phyloP scores from a whole-genome alignment of 2,329 filamentous ascomycete genomes.

The Beauveria caledonica region DNA sequence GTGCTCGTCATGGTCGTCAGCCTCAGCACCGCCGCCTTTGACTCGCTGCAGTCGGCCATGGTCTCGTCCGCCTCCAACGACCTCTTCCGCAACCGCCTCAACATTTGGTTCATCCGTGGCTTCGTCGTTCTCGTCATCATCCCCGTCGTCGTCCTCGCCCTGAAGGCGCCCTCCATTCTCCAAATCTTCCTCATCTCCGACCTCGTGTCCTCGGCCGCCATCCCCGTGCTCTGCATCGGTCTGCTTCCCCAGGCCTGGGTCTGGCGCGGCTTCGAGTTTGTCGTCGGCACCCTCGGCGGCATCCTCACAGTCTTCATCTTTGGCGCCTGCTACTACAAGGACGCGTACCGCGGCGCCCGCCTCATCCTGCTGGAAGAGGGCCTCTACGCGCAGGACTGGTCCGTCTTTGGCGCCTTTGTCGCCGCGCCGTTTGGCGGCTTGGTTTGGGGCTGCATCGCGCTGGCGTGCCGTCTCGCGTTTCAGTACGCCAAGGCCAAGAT shows the following conservation, averaged over 20 bases:
- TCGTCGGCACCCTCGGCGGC: slow-evolving; percentile 68
- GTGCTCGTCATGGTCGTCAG: slow-evolving; percentile 74
- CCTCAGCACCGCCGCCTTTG: slow-evolving; percentile 70
- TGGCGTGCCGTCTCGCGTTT: slow-evolving; percentile 49
- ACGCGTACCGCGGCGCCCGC: slow-evolving; percentile 52
- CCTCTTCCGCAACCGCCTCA: slow-evolving; percentile 72
- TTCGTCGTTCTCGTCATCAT: slow-evolving; percentile 65
- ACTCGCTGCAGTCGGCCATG: slow-evolving; percentile 75
- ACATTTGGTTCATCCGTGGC: slow-evolving; percentile 63
- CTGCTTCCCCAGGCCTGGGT: slow-evolving; percentile 62
- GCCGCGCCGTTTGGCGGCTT: slow-evolving; percentile 69
- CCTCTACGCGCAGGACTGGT: slow-evolving; percentile 72
- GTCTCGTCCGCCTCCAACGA: slow-evolving; percentile 80
- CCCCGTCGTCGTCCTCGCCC: slow-evolving; percentile 64
- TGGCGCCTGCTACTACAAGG: slow-evolving; percentile 68
- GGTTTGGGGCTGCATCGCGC: slow-evolving; percentile 59
- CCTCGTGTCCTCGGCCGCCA: slow-evolving; percentile 65
- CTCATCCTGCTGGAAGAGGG: slow-evolving; percentile 66
- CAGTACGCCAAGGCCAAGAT: slow-evolving; percentile 50
- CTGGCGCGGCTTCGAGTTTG: slow-evolving; percentile 74
- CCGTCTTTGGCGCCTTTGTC: slow-evolving; percentile 74
- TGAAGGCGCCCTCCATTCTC: slow-evolving; percentile 65
- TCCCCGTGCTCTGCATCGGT: slow-evolving; percentile 69
- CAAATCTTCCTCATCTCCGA: slow-evolving; percentile 81
- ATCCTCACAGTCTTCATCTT: slow-evolving; percentile 76